A percentile compares a stretch with the other conserved stretches of the same genome.
phyloP scores from a whole-genome alignment of 805 yeast species.

The Wickerhamiella galacta region DNA sequence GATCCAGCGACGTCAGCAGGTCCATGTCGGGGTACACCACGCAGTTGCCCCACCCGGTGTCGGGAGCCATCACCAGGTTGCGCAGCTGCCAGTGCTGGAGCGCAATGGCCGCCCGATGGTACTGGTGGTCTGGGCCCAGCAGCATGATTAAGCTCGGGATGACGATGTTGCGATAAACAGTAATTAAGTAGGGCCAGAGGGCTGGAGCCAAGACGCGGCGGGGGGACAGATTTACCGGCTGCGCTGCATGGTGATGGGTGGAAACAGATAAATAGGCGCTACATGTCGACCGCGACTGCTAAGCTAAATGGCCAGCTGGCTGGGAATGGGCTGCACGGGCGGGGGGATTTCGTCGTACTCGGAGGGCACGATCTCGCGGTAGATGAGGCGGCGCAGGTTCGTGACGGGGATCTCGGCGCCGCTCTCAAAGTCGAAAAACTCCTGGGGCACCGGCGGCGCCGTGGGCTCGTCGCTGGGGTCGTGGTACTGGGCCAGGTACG shows the following conservation, averaged over 20 bases:
- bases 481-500: constrained; percentile 79
- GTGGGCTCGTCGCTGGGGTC: constrained; percentile 71
- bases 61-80: constrained; percentile 44
- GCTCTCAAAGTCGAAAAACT: constrained; percentile 73
- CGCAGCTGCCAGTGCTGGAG: constrained; percentile 63
- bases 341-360: constrained; percentile 4
- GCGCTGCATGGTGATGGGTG: no score
- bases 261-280: no score
- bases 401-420: constrained; percentile 49
- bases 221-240: no score
- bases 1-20: constrained; percentile 31
- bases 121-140: not conserved
- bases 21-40: constrained; percentile 46
- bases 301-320: no score
- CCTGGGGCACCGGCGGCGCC: constrained; percentile 55
- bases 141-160: no score
- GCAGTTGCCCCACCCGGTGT: constrained; percentile 19
- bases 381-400: constrained; percentile 64
- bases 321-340: constrained; percentile 7
- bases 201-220: no score
- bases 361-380: constrained; percentile 34
- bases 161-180: no score
- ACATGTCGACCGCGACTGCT: no score
- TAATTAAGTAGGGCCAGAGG: no score
- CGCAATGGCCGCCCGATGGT: constrained; percentile 16